Evolutionary conservation across 805 yeast species (phyloP), one percentile per base, ranked within the genome.

Genomic region (Osmozyma mogii): DNA sequence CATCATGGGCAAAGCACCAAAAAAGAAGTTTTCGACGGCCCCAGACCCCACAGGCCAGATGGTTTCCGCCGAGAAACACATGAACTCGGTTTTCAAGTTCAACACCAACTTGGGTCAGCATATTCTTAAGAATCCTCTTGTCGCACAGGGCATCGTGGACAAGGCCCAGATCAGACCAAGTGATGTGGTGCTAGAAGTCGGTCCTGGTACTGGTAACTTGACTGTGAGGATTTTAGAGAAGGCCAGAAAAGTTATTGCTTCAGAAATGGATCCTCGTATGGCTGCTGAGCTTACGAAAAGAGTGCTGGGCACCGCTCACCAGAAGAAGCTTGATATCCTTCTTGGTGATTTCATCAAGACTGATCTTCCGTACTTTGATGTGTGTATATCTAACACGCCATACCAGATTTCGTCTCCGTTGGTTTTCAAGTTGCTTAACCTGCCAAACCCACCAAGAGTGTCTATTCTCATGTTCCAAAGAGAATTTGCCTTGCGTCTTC

Each of bases 181-280:
- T 17, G 98, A 92, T 51, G 75, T 77, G 6, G 97, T 92, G 2
- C 65, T 92, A 24, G 98, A 92, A 63, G 95, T 92, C 30, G 98
- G 98, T 47, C 98, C 98, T 3, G 98, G 98, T 75, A 92, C 98
- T 0, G 98, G 98, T 64, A 92, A 92, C 49, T 68, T 92, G 59
- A 92, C 98, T 0, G 94, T 89, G 21, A 70, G 94, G 38, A 92
- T 92, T 21, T 58, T 92, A 32, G 96, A 89, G 45, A 81, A 87
- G 54, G 97, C 96, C 0, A 70, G 84, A 34, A 87, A 84, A 45
- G 96, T 89, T n/a, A 72, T 84, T 27, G 98, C 97, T 0, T 92
- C 84, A 31, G 98, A 92, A 62, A 88, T 88, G 85, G 98, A 92
- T 61, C 98, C 98, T n/a, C 70, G 96, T 61, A 92, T 92, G 98